Conservation (phyloP, 495 filamentous ascomycete genomes). For the Pseudotulostoma volvatum region DNA sequence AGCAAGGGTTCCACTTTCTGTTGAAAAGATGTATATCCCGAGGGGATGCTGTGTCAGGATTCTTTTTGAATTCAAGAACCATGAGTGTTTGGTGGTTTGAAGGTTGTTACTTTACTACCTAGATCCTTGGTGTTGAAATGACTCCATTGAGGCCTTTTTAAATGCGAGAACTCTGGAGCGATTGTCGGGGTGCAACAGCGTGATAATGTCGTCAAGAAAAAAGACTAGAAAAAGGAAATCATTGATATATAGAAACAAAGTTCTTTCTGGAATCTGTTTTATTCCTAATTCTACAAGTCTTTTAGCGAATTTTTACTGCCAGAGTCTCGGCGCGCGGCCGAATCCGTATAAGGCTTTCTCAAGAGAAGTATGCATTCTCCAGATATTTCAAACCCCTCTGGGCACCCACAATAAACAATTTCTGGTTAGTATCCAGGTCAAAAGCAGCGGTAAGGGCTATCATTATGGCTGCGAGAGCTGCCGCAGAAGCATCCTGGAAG, state of each 20-base stretch:
- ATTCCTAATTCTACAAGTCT: slow-evolving; percentile 6
- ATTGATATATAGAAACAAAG: slow-evolving; percentile 8
- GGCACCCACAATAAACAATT: slow-evolving; percentile 4
- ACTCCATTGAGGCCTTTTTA: neutral
- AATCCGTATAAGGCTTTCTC: slow-evolving; percentile 10
- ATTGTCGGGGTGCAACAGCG: neutral
- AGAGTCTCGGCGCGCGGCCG: slow-evolving; percentile 8
- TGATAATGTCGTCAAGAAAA: slow-evolving; percentile 11
- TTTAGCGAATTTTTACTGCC: slow-evolving; percentile 10
- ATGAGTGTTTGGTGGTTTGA: no score
- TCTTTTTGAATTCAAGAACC: no score
- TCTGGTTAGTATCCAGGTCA: slow-evolving; percentile 12
- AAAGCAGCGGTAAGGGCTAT: slow-evolving; percentile 12
- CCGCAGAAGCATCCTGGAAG: slow-evolving; percentile 2
- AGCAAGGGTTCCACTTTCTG: no score
- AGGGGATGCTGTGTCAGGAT: no score
- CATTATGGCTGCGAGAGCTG: slow-evolving; percentile 8
- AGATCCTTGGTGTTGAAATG: no score
- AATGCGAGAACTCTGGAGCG: neutral
- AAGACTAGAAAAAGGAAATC: slow-evolving; percentile 10
- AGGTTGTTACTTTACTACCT: no score
- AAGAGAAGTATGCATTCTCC: slow-evolving; percentile 1
- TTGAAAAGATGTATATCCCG: no score
- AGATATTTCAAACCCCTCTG: slow-evolving; percentile 3
- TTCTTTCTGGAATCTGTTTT: slow-evolving; percentile 4